These are phyloP conservation scores for Moricandia arvensis DNA, from an alignment of 345 rosid genomes.

Conservation along the genomic window DNA sequence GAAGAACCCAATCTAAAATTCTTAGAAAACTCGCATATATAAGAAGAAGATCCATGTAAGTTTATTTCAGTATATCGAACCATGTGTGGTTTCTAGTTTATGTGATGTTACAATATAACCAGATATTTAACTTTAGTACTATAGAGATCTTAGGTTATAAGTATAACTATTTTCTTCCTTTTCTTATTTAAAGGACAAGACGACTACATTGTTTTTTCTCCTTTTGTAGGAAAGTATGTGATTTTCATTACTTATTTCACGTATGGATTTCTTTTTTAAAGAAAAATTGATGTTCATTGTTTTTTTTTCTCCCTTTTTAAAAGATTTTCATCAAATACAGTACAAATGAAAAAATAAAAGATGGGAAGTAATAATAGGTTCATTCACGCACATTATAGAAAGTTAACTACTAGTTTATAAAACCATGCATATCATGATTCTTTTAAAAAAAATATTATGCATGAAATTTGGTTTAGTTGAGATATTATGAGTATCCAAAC, in stretches of 20 bases:
- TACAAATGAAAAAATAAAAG: neutral
- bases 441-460: neutral
- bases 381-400: slow-evolving; percentile 6
- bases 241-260: slow-evolving; percentile 9
- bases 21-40: slow-evolving; percentile 5
- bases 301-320: neutral
- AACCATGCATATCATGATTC: slow-evolving; percentile 21
- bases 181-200: neutral
- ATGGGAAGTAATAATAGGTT: slow-evolving; percentile 10
- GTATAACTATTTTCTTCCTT: neutral
- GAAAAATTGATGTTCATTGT: neutral
- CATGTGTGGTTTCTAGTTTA: neutral
- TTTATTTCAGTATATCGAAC: slow-evolving; percentile 2
- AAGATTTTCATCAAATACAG: neutral
- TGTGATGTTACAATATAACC: neutral
- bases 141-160: neutral
- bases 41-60: slow-evolving; percentile 36
- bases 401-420: slow-evolving; percentile 9
- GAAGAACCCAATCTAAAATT: neutral
- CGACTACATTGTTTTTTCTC: neutral
- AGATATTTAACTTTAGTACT: slow-evolving; percentile 1
- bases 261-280: neutral
- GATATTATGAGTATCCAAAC: neutral
- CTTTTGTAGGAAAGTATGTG: slow-evolving; percentile 1
- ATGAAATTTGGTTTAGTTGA: slow-evolving; percentile 9